Percentiles rank a stretch among this genome's conserved stretches.
These are phyloP conservation scores for Chaetomiaceae sp. DNA, from an alignment of 2,329 filamentous ascomycete species.

Conservation along the genomic window DNA sequence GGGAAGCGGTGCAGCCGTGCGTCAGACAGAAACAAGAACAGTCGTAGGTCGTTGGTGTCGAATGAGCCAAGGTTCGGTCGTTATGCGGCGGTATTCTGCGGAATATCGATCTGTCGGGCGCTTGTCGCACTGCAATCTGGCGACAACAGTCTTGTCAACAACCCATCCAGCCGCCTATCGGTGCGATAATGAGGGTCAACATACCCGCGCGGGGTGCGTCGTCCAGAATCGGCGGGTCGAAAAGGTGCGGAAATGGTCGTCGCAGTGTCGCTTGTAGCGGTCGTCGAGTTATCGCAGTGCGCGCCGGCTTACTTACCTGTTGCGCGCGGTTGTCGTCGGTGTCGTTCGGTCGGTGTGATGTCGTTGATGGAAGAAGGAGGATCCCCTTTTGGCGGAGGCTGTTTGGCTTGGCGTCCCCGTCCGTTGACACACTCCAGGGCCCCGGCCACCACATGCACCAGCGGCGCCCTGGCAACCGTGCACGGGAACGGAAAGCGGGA, in stretches of 20 bases:
- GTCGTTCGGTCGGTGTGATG: slow-evolving; percentile 9
- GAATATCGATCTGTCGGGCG: background rate
- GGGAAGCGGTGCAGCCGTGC: slow-evolving; percentile 9
- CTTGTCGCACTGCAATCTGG: slow-evolving; percentile 8
- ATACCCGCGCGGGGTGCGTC: slow-evolving; percentile 7
- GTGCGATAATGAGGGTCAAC: slow-evolving; percentile 8
- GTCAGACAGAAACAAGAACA: slow-evolving; percentile 8
- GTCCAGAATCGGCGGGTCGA: slow-evolving; percentile 4
- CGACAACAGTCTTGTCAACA: slow-evolving; percentile 11
- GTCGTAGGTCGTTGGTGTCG: slow-evolving; percentile 14
- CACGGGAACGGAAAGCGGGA: slow-evolving; percentile 15
- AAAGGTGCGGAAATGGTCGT: background rate
- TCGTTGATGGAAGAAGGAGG: slow-evolving; percentile 18
- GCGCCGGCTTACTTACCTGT: slow-evolving; percentile 18
- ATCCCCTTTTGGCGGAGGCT: slow-evolving; percentile 18
- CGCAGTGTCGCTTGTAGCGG: slow-evolving; percentile 9
- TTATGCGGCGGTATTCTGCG: background rate
- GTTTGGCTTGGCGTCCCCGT: slow-evolving; percentile 23
- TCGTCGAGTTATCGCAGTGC: slow-evolving; percentile 10
- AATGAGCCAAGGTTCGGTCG: background rate
- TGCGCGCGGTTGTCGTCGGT: slow-evolving; percentile 17
- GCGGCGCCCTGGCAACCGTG: slow-evolving; percentile 26
- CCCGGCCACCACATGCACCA: slow-evolving; percentile 22
- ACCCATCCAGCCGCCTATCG: slow-evolving; percentile 11
- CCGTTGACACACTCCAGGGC: slow-evolving; percentile 17